Conservation (phyloP, 129 eudicot genomes). For the Calendula officinalis region DNA sequence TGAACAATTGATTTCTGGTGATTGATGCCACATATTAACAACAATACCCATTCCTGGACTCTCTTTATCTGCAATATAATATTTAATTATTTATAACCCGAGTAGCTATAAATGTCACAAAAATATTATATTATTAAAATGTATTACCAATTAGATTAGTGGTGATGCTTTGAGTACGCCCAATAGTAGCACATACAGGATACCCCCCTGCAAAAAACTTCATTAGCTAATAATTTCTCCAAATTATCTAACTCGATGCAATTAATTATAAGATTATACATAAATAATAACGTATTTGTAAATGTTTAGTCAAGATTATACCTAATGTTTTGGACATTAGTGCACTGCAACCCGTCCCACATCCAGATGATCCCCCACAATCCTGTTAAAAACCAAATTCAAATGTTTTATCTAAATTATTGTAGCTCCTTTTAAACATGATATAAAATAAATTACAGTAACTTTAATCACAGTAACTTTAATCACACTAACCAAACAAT, state of each 20-base stretch:
- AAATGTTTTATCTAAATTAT: conserved; percentile 4
- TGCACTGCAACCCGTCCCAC: conserved; percentile 97
- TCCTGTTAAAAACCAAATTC: conserved; percentile 43
- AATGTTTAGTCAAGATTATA: conserved; percentile 24
- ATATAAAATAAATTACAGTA: not conserved
- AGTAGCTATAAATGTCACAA: not conserved
- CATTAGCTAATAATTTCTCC: conserved; percentile 12
- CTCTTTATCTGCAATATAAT: conserved; percentile 55
- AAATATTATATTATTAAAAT: not conserved
- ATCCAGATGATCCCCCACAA: conserved; percentile 78
- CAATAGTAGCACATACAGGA: conserved; percentile 74
- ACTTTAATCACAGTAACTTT: not conserved
- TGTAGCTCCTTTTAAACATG: conserved; percentile 11
- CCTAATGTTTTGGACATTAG: conserved; percentile 61
- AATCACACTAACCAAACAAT: conserved; percentile 63
- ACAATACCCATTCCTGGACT: conserved; percentile 63
- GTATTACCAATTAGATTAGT: conserved; percentile 64
- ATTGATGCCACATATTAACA: conserved; percentile 53
- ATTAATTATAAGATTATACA: conserved; percentile 12
- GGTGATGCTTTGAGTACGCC: conserved; percentile 49
- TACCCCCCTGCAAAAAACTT: conserved; percentile 57
- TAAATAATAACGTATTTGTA: conserved; percentile 1
- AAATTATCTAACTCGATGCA: conserved; percentile 6
- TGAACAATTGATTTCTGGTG: conserved; percentile 57
- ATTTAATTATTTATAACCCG: not conserved